Evolutionary conservation across 768 basidiomycete species (phyloP).

Genomic region (Cyathus striatus): DNA sequence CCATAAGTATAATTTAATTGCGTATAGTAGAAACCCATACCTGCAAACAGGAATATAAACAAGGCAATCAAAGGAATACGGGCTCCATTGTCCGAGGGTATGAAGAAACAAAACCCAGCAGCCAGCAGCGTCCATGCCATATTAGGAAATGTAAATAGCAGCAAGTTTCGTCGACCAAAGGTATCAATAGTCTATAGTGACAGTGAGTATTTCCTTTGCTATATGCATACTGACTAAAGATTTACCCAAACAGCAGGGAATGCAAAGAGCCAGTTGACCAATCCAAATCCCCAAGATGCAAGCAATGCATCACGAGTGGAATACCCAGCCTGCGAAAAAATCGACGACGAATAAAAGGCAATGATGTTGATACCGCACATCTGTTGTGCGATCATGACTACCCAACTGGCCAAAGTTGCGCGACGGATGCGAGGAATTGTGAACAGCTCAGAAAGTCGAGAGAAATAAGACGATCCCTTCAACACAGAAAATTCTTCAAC

Average conservation of each 20-base stretch:
- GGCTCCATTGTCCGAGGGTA: conserved; percentile 27
- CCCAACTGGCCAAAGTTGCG: conserved; percentile 44
- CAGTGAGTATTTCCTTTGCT: conserved; percentile 3
- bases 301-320: conserved; percentile 49
- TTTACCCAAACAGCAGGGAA: conserved; percentile 59
- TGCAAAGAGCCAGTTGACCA: conserved; percentile 61
- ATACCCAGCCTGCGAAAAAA: conserved; percentile 64
- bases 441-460: conserved; percentile 63
- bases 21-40: conserved; percentile 16
- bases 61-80: conserved; percentile 39
- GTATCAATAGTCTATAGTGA: conserved; percentile 53
- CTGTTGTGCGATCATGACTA: conserved; percentile 71
- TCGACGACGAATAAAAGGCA: conserved; percentile 77
- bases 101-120: conserved; percentile 69
- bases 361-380: conserved; percentile 79
- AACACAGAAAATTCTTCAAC: conserved; percentile 59
- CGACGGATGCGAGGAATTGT: conserved; percentile 60
- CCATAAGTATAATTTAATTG: not conserved
- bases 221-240: conserved; percentile 12
- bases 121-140: conserved; percentile 75
- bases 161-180: conserved; percentile 68
- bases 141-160: conserved; percentile 74
- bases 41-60: conserved; percentile 38
- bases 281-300: conserved; percentile 64
- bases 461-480: conserved; percentile 40